A percentile compares a stretch with the other conserved stretches of the same genome.
Evolutionary conservation across 805 yeast species (phyloP).

Genomic region (Candida maesae): DNA sequence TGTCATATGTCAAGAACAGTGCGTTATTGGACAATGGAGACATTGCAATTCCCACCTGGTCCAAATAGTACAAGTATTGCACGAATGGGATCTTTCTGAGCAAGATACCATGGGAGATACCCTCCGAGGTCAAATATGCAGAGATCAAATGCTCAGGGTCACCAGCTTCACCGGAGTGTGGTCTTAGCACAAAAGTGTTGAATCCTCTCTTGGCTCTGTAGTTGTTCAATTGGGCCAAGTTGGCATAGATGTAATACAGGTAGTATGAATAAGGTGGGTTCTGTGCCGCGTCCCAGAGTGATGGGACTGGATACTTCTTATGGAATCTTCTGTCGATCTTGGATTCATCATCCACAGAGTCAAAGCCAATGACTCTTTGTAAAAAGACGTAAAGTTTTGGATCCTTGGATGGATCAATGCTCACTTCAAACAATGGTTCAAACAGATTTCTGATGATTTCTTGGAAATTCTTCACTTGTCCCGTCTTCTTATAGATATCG

Average conservation of each 20-base stretch:
- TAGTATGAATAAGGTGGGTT: constrained; percentile 99
- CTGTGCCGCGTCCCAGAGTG: constrained; percentile 67
- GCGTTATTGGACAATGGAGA: constrained; percentile 98
- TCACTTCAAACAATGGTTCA: constrained; percentile 86
- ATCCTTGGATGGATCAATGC: constrained; percentile 76
- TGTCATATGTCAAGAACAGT: constrained; percentile 89
- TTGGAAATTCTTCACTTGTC: constrained; percentile 65
- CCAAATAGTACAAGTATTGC: constrained; percentile 88
- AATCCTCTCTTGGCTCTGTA: constrained; percentile 73
- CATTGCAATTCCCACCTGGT: constrained; percentile 97
- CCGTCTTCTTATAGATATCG: constrained; percentile 79
- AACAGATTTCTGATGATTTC: constrained; percentile 78
- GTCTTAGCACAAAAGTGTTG: constrained; percentile 91
- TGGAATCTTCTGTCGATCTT: constrained; percentile 82
- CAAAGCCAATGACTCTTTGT: constrained; percentile 95
- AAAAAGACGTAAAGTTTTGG: constrained; percentile 89
- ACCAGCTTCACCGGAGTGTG: constrained; percentile 99
- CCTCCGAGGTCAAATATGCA: constrained; percentile 84
- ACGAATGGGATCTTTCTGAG: constrained; percentile 92
- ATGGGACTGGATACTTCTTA: constrained; percentile 81
- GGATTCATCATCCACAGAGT: constrained; percentile 97
- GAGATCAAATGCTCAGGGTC: constrained; percentile 95
- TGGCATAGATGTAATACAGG: constrained; percentile 78
- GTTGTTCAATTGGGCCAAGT: constrained; percentile 79
- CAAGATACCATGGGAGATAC: constrained; percentile 93